These are phyloP conservation scores for Pichia sp. DNA, from an alignment of 1,139 yeast genomes.

Conservation along the genomic window DNA sequence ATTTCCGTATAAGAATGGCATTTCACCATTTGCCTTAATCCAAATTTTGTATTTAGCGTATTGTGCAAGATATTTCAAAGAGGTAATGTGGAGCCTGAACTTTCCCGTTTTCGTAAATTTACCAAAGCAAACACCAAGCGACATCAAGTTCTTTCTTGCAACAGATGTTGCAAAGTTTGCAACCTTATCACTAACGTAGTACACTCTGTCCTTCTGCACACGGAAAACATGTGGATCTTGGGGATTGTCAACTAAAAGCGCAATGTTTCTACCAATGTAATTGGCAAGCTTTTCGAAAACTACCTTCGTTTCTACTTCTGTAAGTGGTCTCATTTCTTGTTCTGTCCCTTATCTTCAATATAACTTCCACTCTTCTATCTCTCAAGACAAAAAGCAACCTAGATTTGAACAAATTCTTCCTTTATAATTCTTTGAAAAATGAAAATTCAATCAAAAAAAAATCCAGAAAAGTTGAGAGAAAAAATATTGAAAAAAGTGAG, in stretches of 20 bases:
- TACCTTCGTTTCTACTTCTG: slow-evolving; percentile 95
- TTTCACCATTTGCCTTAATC: slow-evolving; percentile 96
- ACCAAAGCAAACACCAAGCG: slow-evolving; percentile 89
- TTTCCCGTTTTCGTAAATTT: slow-evolving; percentile 97
- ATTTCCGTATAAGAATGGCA: slow-evolving; percentile 96
- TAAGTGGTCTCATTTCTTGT: slow-evolving; percentile 75
- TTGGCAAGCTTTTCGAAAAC: slow-evolving; percentile 95
- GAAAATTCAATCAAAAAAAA: not conserved
- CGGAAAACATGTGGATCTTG: slow-evolving; percentile 93
- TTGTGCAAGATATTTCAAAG: slow-evolving; percentile 74
- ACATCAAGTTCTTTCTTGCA: slow-evolving; percentile 84
- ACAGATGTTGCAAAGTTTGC: slow-evolving; percentile 88
- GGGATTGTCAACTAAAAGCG: slow-evolving; percentile 79
- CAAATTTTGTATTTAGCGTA: slow-evolving; percentile 92
- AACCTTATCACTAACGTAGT: slow-evolving; percentile 78
- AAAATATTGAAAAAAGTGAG: not conserved
- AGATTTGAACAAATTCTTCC: too few species aligned
- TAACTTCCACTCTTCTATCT: too few species aligned
- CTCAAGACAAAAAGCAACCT: too few species aligned
- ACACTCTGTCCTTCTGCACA: slow-evolving; percentile 92
- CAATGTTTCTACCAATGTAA: slow-evolving; percentile 91
- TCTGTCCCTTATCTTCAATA: too few species aligned
- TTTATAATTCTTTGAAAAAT: not conserved
- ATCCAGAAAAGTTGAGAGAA: not conserved
- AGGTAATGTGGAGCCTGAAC: slow-evolving; percentile 90